Evolutionary conservation across 257 asterid species (phyloP), one percentile per base, ranked within the genome.

Genomic region (Coffea eugenioides): DNA sequence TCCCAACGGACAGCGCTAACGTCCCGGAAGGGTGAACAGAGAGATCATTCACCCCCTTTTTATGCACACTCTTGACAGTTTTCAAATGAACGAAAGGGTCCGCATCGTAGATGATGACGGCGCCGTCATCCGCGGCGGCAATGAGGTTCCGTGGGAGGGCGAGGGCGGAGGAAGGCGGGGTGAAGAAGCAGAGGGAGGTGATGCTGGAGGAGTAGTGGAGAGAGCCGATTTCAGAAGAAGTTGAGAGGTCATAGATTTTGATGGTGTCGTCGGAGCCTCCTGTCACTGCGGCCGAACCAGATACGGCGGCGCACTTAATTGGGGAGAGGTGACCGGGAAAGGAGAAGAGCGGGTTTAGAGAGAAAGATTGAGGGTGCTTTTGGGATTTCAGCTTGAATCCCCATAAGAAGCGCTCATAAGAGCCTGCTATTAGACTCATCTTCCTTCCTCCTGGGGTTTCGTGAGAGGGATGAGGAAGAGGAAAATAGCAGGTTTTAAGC

Each of bases 401-500:
- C 99, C 99, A 95, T 20, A 95, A 85, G 91, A 93, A 95, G 3
- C 96, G 90, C 90, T 95, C 99, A 81, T 95, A 95, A 2, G 99
- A 95, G 41, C 99, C 99, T 2, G 99, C 99, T 1, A 95, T 88
- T 74, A 95, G 77, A 77, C 91, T 88, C 98, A 93, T 92, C 46
- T 31, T 65, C 25, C 16, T 5, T 67, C 31, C 31, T 31, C 31
- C 34, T 10, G 43, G 54, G 15, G 57, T 4, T 39, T 4, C 4
- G 43, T 39, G 57, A 51, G 61, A 18, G 16, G 21, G 61, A 54
- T 4, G 61, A 54, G 20, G 5, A 54, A 4, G 61, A 54, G 61
- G 61, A 54, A 16, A 54, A 14, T 16, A 14, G 51, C 51, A 48
- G 61, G 61, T 23, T 14, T 54, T 54, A 12, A 54, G 11, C 51